Percentiles rank a stretch among this genome's conserved stretches.
These are phyloP conservation scores for Aegilops longissima DNA, from an alignment of 176 grass and related monocot genomes.

Conservation along the genomic window DNA sequence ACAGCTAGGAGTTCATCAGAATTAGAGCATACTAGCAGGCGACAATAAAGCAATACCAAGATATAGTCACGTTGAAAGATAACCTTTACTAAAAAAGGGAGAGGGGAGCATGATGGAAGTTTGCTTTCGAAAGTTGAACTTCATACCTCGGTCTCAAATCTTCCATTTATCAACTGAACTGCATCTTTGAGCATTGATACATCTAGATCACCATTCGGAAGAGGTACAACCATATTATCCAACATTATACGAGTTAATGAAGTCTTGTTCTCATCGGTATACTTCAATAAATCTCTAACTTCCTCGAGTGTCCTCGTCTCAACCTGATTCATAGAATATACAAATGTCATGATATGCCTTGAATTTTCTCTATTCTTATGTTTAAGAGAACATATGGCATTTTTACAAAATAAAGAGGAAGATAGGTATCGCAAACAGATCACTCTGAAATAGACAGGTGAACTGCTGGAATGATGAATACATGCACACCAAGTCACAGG, in stretches of 20 bases:
- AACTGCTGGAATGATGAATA: background rate
- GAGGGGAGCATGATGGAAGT: background rate
- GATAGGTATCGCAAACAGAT: background rate
- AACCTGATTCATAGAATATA: constrained; percentile 48
- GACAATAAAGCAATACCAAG: background rate
- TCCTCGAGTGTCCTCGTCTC: constrained; percentile 95
- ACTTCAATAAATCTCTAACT: constrained; percentile 75
- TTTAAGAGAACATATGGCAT: background rate
- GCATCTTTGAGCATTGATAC: constrained; percentile 94
- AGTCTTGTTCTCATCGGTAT: constrained; percentile 65
- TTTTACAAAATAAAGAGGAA: background rate
- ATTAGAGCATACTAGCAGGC: background rate
- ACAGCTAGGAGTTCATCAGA: background rate
- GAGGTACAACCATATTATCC: constrained; percentile 95
- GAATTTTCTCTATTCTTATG: background rate
- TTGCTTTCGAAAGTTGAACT: background rate
- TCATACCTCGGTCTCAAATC: constrained; percentile 93
- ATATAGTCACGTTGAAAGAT: background rate
- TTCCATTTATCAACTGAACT: constrained; percentile 81
- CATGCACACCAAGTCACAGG: background rate
- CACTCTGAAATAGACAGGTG: background rate
- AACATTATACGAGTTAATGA: constrained; percentile 91
- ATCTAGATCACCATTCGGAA: constrained; percentile 72
- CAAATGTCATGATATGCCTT: background rate
- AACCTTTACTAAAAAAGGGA: background rate